A percentile compares a stretch with the other conserved stretches of the same genome.
Evolutionary conservation across 805 yeast genomes (phyloP).

Genomic region (Starmerella gropengiesseri): DNA sequence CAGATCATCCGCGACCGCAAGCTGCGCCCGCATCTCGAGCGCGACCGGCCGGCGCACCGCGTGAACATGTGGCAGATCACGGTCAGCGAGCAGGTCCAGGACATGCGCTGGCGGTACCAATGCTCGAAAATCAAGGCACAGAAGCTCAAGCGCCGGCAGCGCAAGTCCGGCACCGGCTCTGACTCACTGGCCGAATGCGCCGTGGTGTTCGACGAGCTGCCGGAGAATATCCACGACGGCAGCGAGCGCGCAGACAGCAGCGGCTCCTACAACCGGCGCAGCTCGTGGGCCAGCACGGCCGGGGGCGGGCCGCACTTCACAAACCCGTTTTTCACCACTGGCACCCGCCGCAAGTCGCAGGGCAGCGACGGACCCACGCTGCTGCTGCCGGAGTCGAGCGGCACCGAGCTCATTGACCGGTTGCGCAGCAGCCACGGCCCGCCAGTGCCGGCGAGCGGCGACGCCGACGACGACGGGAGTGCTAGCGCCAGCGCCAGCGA

Average conservation of each 20-base stretch:
- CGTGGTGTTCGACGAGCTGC: neutral
- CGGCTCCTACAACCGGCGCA: neutral
- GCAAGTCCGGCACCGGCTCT: neutral
- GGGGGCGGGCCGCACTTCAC: neutral
- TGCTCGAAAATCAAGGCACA: slow-evolving; percentile 9
- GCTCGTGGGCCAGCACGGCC: neutral
- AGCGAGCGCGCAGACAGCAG: neutral
- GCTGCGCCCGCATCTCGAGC: slow-evolving; percentile 13
- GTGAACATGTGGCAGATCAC: slow-evolving; percentile 17
- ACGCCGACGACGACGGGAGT: no score
- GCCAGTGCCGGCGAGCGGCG: no score
- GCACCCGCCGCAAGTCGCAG: neutral
- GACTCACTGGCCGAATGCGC: neutral
- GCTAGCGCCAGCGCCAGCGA: neutral
- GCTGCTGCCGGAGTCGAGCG: slow-evolving; percentile 7
- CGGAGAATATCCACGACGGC: neutral
- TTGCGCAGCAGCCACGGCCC: slow-evolving; percentile 18
- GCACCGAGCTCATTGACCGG: slow-evolving; percentile 20
- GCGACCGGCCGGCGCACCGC: neutral
- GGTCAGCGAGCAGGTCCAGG: slow-evolving; percentile 18
- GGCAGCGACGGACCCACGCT: slow-evolving; percentile 14
- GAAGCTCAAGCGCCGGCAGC: slow-evolving; percentile 5
- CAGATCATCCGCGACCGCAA: slow-evolving; percentile 69
- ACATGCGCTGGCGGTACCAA: slow-evolving; percentile 18
- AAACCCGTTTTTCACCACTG: slow-evolving; percentile 2